phyloP scores from a whole-genome alignment of 129 eudicot genomes.

The Sambucus nigra region DNA sequence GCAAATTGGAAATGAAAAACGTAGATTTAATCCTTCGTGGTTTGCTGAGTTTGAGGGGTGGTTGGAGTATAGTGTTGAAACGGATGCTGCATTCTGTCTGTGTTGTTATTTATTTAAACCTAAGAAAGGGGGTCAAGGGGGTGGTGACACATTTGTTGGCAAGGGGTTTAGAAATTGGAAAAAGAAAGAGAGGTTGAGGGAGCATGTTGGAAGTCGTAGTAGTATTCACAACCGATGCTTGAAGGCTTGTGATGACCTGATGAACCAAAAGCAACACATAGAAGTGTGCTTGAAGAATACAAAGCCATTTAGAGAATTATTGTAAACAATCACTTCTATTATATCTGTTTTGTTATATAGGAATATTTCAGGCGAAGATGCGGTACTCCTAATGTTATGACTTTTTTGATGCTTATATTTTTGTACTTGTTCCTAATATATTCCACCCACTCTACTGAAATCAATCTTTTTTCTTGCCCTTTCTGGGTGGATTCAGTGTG shows the following conservation, averaged over 20 bases:
- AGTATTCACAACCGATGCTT: neutral
- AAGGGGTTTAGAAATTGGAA: neutral
- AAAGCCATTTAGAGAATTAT: too few relatives aligned
- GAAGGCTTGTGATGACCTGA: neutral
- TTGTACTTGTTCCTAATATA: too few relatives aligned
- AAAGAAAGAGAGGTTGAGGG: neutral
- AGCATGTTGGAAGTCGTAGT: neutral
- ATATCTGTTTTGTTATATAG: too few relatives aligned
- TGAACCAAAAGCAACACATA: conserved; percentile 1
- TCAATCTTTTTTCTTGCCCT: too few relatives aligned
- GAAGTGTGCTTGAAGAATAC: too few relatives aligned
- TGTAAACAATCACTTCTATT: too few relatives aligned
- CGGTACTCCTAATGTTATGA: too few relatives aligned
- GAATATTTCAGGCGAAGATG: too few relatives aligned
- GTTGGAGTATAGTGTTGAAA: neutral
- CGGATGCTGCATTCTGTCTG: neutral
- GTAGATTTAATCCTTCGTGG: neutral
- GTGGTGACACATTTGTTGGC: neutral
- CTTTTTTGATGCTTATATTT: too few relatives aligned
- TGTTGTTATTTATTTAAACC: neutral
- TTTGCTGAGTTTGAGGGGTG: neutral
- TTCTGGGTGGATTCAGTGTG: too few relatives aligned
- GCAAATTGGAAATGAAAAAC: neutral
- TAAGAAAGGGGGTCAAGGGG: neutral
- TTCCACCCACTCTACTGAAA: too few relatives aligned